These are phyloP conservation scores for Mycena rebaudengoi DNA, from an alignment of 768 basidiomycete species.

Conservation along the genomic window DNA sequence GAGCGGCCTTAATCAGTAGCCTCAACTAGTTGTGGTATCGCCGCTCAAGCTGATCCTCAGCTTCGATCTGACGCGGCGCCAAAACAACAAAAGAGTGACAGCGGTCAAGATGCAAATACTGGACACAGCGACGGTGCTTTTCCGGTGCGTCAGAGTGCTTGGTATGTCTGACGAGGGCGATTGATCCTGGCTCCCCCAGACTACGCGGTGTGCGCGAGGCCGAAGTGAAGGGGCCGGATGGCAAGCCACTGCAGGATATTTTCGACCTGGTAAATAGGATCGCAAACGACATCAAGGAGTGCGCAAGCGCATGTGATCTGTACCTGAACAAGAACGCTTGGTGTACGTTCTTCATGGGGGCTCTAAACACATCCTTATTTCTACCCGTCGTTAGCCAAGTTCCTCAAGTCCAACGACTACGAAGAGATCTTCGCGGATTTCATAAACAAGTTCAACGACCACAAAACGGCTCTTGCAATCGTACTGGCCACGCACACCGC, in stretches of 20 bases:
- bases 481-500: slow-evolving; percentile 44
- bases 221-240: slow-evolving; percentile 32
- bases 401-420: slow-evolving; percentile 40
- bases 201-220: slow-evolving; percentile 27
- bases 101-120: slow-evolving; percentile 51
- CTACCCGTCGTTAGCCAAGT: slow-evolving; percentile 34
- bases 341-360: slow-evolving; percentile 17
- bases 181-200: slow-evolving; percentile 10
- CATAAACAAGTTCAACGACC: slow-evolving; percentile 38
- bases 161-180: neutral
- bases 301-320: slow-evolving; percentile 48
- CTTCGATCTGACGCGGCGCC: slow-evolving; percentile 49
- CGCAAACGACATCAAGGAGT: slow-evolving; percentile 47
- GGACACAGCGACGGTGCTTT: slow-evolving; percentile 51
- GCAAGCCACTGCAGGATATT: slow-evolving; percentile 35
- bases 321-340: slow-evolving; percentile 45
- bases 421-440: slow-evolving; percentile 42
- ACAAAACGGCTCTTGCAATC: slow-evolving; percentile 41
- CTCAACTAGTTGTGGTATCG: slow-evolving; percentile 46
- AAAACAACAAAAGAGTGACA: slow-evolving; percentile 53
- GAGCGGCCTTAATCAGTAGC: neutral
- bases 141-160: slow-evolving; percentile 43
- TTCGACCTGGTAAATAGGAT: slow-evolving; percentile 33
- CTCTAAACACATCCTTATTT: neutral
- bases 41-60: slow-evolving; percentile 53